These are phyloP conservation scores for Neopestalotiopsis rosae DNA, from an alignment of 2,329 filamentous ascomycete genomes.

Conservation along the genomic window DNA sequence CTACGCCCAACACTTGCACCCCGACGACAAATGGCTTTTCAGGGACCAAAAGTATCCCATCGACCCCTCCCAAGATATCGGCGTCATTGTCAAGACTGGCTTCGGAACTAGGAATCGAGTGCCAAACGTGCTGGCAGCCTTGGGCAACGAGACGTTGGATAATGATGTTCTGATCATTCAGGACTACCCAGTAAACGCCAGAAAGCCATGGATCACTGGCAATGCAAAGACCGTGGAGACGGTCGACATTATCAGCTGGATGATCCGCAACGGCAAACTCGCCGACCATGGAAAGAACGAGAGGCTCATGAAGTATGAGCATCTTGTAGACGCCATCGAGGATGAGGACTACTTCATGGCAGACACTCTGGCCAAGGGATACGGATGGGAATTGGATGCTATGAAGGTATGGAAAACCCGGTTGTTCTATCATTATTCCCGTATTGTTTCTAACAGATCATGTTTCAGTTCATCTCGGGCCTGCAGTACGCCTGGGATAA, in stretches of 20 bases:
- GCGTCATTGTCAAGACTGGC: conserved; percentile 60
- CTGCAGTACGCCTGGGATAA: conserved; percentile 56
- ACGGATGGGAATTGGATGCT: conserved; percentile 42
- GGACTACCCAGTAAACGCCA: conserved; percentile 48
- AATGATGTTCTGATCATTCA: conserved; percentile 54
- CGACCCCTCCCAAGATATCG: conserved; percentile 51
- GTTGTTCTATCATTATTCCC: neutral
- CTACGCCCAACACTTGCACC: conserved; percentile 34
- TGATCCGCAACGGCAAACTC: conserved; percentile 33
- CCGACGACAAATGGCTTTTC: conserved; percentile 49
- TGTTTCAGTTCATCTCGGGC: conserved; percentile 56
- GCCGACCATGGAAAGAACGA: conserved; percentile 34
- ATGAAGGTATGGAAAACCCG: conserved; percentile 36
- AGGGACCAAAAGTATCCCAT: conserved; percentile 46
- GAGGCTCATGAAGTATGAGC: conserved; percentile 37
- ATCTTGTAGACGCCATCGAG: conserved; percentile 36
- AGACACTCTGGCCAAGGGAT: conserved; percentile 35
- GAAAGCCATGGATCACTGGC: conserved; percentile 29
- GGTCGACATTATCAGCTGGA: conserved; percentile 40
- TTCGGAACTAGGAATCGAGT: conserved; percentile 58
- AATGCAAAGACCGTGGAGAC: conserved; percentile 34
- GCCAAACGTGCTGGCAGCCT: conserved; percentile 50
- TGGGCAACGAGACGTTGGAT: conserved; percentile 46
- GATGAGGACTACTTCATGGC: conserved; percentile 39
- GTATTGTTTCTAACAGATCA: neutral